Evolutionary conservation across 1,284 basidiomycete genomes (phyloP).

Genomic region (Pseudozyma thailandica): DNA sequence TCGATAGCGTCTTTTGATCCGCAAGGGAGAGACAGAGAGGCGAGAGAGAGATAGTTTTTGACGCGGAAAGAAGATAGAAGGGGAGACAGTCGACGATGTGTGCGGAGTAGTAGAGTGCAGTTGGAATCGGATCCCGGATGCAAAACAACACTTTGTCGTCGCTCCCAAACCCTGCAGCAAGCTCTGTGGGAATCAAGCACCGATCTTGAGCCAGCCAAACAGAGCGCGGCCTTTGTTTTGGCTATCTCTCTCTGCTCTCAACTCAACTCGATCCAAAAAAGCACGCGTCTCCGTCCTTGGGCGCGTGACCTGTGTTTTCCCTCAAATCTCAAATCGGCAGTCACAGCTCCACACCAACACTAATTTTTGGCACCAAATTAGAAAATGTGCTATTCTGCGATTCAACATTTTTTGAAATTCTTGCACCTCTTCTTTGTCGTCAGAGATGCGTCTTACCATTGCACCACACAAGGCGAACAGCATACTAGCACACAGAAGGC

Average conservation of each 20-base stretch:
- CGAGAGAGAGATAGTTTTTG: background rate
- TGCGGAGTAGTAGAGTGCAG: background rate
- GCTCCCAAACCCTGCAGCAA: background rate
- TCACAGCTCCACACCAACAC: slow-evolving; percentile 13
- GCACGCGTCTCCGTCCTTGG: slow-evolving; percentile 3
- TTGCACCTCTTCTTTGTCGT: too few species aligned
- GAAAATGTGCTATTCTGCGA: background rate
- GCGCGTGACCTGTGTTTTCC: slow-evolving; percentile 8
- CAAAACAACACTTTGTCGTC: slow-evolving; percentile 4
- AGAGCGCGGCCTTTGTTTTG: too few species aligned
- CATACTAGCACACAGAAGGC: background rate
- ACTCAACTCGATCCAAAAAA: background rate
- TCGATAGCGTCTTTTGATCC: too few species aligned
- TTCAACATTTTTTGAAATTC: slow-evolving; percentile 1
- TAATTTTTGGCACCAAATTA: background rate
- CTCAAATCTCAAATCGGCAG: background rate
- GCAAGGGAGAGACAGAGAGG: background rate
- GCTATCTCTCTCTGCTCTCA: too few species aligned
- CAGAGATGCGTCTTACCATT: background rate
- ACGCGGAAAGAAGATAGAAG: too few species aligned
- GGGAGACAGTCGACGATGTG: too few species aligned
- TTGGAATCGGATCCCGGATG: background rate
- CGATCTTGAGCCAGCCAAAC: too few species aligned
- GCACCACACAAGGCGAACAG: background rate
- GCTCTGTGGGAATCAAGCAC: too few species aligned